These are phyloP conservation scores for Grigorovia yakushimaensis DNA, from an alignment of 805 yeast species.

Conservation along the genomic window DNA sequence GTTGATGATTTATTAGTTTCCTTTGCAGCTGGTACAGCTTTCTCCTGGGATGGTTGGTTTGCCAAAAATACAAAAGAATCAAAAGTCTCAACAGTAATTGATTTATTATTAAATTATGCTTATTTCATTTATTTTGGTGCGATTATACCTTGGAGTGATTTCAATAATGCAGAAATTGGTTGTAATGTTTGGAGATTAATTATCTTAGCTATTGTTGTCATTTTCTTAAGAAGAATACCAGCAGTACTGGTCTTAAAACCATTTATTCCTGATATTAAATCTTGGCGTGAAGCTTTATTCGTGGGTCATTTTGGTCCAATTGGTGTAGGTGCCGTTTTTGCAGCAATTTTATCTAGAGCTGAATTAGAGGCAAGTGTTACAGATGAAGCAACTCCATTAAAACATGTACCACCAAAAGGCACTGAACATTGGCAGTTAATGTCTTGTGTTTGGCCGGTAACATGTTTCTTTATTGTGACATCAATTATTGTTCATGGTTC, in stretches of 20 bases:
- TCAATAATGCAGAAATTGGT: slow-evolving; percentile 53
- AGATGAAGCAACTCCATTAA: slow-evolving; percentile 48
- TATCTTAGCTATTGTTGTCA: slow-evolving; percentile 60
- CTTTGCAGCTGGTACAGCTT: slow-evolving; percentile 88
- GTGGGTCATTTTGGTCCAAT: slow-evolving; percentile 96
- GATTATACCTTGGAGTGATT: slow-evolving; percentile 78
- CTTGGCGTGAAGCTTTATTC: slow-evolving; percentile 90
- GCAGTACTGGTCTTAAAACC: slow-evolving; percentile 69
- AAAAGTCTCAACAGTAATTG: slow-evolving; percentile 85
- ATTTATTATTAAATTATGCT: slow-evolving; percentile 69
- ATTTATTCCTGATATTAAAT: slow-evolving; percentile 73
- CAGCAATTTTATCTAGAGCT: slow-evolving; percentile 67
- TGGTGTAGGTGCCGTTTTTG: slow-evolving; percentile 89
- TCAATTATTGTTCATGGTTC: slow-evolving; percentile 89
- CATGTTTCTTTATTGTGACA: slow-evolving; percentile 67
- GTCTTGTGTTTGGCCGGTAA: slow-evolving; percentile 70
- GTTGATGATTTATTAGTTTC: slow-evolving; percentile 83
- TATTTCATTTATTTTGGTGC: slow-evolving; percentile 88
- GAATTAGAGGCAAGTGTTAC: slow-evolving; percentile 49
- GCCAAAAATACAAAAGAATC: slow-evolving; percentile 73
- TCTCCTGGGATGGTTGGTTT: slow-evolving; percentile 91
- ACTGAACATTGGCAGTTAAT: slow-evolving; percentile 49
- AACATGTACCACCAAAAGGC: slow-evolving; percentile 36
- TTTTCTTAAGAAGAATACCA: slow-evolving; percentile 73
- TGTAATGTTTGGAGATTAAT: slow-evolving; percentile 71